These are phyloP conservation scores for Eremochloa ophiuroides DNA, from an alignment of 176 grass and related monocot genomes.

Conservation along the genomic window DNA sequence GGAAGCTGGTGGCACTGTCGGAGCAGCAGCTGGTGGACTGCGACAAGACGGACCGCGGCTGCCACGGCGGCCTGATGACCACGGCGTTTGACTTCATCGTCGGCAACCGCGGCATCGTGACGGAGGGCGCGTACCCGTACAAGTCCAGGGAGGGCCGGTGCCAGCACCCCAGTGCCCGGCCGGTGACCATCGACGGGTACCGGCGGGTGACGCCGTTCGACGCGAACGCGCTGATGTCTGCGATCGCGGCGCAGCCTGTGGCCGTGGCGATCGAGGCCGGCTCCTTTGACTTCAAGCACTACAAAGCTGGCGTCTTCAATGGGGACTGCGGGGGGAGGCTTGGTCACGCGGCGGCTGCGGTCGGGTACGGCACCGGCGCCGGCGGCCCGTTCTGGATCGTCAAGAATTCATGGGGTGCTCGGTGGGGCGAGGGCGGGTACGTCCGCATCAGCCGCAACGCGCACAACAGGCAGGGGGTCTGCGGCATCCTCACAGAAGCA, in stretches of 20 bases:
- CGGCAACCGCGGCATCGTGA: background rate
- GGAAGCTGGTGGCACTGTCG: slow-evolving; percentile 5
- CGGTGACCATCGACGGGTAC: slow-evolving; percentile 1
- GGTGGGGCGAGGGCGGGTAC: slow-evolving; percentile 57
- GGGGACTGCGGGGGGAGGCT: slow-evolving; percentile 12
- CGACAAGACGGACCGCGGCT: background rate
- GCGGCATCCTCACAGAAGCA: slow-evolving; percentile 16
- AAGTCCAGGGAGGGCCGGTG: background rate
- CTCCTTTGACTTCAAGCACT: background rate
- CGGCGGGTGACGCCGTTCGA: background rate
- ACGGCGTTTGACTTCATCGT: background rate
- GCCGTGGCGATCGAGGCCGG: slow-evolving; percentile 32
- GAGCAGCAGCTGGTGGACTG: slow-evolving; percentile 38
- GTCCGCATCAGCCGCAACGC: slow-evolving; percentile 35
- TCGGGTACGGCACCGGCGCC: slow-evolving; percentile 6
- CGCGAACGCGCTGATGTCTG: slow-evolving; percentile 18
- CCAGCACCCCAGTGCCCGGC: background rate
- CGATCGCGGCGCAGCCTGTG: slow-evolving; percentile 42
- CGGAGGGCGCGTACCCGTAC: slow-evolving; percentile 20
- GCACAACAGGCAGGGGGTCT: background rate
- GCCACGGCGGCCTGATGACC: background rate
- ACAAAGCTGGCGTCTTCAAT: slow-evolving; percentile 13
- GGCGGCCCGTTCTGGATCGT: slow-evolving; percentile 41
- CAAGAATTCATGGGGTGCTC: slow-evolving; percentile 53
- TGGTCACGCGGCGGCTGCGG: background rate